phyloP scores from a whole-genome alignment of 2,329 filamentous ascomycete species.

The Sclerotinia subarctica region DNA sequence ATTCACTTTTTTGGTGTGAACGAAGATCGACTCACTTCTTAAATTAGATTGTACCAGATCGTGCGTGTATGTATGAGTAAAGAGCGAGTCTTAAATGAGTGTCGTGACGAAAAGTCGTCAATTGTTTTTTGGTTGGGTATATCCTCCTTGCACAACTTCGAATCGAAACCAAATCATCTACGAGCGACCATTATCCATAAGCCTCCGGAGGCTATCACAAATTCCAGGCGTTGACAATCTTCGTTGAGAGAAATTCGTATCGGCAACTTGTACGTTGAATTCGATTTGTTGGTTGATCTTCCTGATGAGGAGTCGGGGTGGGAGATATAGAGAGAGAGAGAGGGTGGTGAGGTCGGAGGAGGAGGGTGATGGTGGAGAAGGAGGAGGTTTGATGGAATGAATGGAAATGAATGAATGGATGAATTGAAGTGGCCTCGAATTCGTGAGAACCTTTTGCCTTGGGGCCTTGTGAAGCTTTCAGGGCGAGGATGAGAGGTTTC shows the following conservation, averaged over 20 bases:
- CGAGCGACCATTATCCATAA: slow-evolving; percentile 37
- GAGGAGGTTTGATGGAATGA: slow-evolving; percentile 11
- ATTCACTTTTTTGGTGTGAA: slow-evolving; percentile 3
- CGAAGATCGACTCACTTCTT: slow-evolving; percentile 34
- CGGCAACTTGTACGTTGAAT: slow-evolving; percentile 28
- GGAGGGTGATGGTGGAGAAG: not conserved
- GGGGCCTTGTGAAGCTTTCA: slow-evolving; percentile 18
- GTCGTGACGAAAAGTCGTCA: slow-evolving; percentile 40
- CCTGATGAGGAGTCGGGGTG: slow-evolving; percentile 18
- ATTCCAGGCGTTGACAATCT: slow-evolving; percentile 23
- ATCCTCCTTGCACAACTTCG: slow-evolving; percentile 30
- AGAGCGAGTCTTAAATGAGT: slow-evolving; percentile 37
- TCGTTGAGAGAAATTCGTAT: slow-evolving; percentile 23
- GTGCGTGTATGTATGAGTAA: slow-evolving; percentile 18
- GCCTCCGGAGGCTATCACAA: slow-evolving; percentile 36
- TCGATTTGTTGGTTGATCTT: slow-evolving; percentile 4
- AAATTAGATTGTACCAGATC: slow-evolving; percentile 11
- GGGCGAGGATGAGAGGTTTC: slow-evolving; percentile 2
- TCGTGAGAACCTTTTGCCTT: slow-evolving; percentile 11
- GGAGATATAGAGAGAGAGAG: not conserved
- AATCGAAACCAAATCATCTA: slow-evolving; percentile 33
- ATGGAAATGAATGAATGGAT: slow-evolving; percentile 5
- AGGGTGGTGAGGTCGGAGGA: slow-evolving; percentile 7
- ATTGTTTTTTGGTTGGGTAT: slow-evolving; percentile 20
- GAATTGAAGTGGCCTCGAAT: slow-evolving; percentile 19